These are phyloP conservation scores for Dorcoceras hygrometricum DNA, from an alignment of 257 asterid genomes.

Conservation along the genomic window DNA sequence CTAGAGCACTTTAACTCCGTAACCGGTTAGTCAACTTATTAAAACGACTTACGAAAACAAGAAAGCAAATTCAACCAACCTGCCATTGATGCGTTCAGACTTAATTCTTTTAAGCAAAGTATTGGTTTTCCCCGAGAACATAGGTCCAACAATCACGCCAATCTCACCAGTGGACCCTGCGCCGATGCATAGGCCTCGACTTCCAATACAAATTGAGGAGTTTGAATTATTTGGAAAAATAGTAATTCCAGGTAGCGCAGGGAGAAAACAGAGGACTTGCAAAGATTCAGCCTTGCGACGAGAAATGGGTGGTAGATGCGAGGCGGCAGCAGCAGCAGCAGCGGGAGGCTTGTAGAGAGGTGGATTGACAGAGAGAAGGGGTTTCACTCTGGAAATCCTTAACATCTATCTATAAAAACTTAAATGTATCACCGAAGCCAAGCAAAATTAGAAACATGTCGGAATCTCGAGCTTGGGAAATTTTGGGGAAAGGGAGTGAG, in stretches of 20 bases:
- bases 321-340: slow-evolving; percentile 32
- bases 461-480: too few species aligned
- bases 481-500: too few species aligned
- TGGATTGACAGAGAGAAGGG: slow-evolving; percentile 38
- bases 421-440: too few species aligned
- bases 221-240: not conserved
- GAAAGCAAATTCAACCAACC: slow-evolving; percentile 41
- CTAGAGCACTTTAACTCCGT: not conserved
- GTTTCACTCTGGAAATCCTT: slow-evolving; percentile 50
- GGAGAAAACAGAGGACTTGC: not conserved
- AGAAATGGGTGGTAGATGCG: slow-evolving; percentile 28
- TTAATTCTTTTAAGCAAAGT: not conserved
- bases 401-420: slow-evolving; percentile 40
- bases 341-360: slow-evolving; percentile 35
- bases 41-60: not conserved
- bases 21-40: not conserved
- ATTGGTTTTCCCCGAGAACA: not conserved
- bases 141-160: not conserved
- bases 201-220: not conserved
- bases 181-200: not conserved
- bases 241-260: not conserved
- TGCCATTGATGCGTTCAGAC: slow-evolving; percentile 38
- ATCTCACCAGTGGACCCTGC: not conserved
- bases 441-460: too few species aligned
- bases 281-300: slow-evolving; percentile 11